Base-by-base conservation (phyloP, 2,329 filamentous ascomycete genomes). In the Alternaria triticimaculans region DNA sequence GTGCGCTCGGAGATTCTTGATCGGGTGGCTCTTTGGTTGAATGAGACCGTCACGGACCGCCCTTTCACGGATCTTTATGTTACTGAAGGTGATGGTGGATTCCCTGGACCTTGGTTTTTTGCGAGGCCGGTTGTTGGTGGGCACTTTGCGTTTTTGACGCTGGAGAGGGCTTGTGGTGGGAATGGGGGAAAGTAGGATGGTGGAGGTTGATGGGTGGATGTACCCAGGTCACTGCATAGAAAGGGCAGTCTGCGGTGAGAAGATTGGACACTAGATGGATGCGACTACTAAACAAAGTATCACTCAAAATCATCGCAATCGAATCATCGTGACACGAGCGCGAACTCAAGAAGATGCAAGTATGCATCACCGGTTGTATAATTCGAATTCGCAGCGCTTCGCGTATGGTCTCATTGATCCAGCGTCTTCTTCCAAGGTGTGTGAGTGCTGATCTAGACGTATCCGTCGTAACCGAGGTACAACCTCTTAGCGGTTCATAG, bases 31-130 rank as follows among this genome's bases (percentile, higher is more conserved):
- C 83, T 82, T 60, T 97, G 93, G 93, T 84, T 97, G 63, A 96
- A 96, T 74, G 92, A 96, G 80, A 96, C 93, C 1, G 84, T 80
- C 18, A 94, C 76, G 81, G 90, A 95, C 79, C 85, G 89, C 11
- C 91, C 93, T 0, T 87, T 96, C 58, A 94, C 92, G 2, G 93
- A 97, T 79, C 81, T 96, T 59, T 94, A 96, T 77, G 87, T 92
- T 49, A 96, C 93, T 0, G 92, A 96, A 76, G 91, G 89, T 6
- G 82, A 87, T 37, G 93, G 93, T 2, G 90, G 87, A 6, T 96
- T 91, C 73, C 92, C 92, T 1, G 90, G 89, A 0, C 87, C 90
- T 14, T 85, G 86, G 58, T 96, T 97, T 83, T 93, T 92, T 80
- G 93, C 93, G 2, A 83, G 93, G 45, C 93, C 93, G 1, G 93